Percentiles rank a stretch among this genome's conserved stretches.
These are phyloP conservation scores for Glycyrrhiza uralensis DNA, from an alignment of 306 rosid species.

Conservation along the genomic window DNA sequence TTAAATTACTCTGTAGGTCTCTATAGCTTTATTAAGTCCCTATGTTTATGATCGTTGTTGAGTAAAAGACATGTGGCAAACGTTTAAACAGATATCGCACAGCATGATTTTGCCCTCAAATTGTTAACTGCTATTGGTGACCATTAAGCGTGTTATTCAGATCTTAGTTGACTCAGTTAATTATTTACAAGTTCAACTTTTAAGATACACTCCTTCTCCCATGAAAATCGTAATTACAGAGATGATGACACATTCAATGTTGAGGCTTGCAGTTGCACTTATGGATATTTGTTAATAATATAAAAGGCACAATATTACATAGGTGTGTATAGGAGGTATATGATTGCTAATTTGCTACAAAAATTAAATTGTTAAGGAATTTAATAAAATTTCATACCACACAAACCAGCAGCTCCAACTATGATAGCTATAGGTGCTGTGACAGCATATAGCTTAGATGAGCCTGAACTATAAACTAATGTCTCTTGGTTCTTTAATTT, in stretches of 20 bases:
- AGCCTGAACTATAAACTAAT: too few relatives aligned
- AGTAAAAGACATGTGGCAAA: conserved; percentile 58
- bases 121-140: background rate
- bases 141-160: background rate
- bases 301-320: background rate
- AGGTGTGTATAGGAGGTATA: too few relatives aligned
- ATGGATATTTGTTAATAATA: background rate
- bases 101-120: conserved; percentile 5
- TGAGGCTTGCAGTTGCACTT: background rate
- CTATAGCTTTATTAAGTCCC: too few relatives aligned
- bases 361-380: background rate
- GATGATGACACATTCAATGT: background rate
- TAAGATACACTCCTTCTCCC: background rate
- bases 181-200: background rate
- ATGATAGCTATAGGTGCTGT: conserved; percentile 93
- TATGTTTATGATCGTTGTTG: too few relatives aligned
- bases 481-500: too few relatives aligned
- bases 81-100: conserved; percentile 51
- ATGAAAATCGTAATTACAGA: background rate
- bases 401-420: conserved; percentile 93
- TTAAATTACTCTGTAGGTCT: too few relatives aligned
- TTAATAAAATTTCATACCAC: conserved; percentile 53
- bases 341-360: background rate
- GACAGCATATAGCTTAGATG: conserved; percentile 79
- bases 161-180: background rate